Conservation (phyloP, 2,329 filamentous ascomycete species). For the Didymosphaeria variabile region DNA sequence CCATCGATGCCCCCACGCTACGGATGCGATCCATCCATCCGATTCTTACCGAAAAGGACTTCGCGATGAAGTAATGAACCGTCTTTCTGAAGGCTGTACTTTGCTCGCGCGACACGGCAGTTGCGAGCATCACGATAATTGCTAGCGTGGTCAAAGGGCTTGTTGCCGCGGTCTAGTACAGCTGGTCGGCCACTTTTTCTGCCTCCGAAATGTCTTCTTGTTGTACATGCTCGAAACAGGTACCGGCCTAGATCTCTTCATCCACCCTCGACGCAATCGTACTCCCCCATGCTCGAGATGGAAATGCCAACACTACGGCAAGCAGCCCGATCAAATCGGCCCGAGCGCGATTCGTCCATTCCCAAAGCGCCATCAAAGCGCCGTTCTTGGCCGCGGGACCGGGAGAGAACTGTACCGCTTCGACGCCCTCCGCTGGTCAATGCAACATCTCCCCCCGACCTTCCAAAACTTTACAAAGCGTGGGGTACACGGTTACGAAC, state of each 20-base stretch:
- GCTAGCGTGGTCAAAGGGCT: background rate
- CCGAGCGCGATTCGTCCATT: constrained; percentile 1
- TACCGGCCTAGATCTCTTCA: background rate
- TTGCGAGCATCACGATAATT: background rate
- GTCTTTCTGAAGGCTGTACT: background rate
- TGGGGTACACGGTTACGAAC: constrained; percentile 23
- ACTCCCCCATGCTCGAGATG: background rate
- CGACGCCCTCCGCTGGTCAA: constrained; percentile 11
- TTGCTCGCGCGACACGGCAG: constrained; percentile 2
- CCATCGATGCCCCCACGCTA: constrained; percentile 10
- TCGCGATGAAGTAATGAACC: background rate
- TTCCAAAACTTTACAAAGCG: constrained; percentile 33
- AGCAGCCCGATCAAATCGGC: background rate
- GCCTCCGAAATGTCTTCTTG: background rate
- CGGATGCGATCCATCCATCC: constrained; percentile 4
- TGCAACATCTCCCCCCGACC: constrained; percentile 24
- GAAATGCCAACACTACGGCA: background rate
- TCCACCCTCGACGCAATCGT: background rate
- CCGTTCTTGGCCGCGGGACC: constrained; percentile 22
- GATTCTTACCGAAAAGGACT: background rate
- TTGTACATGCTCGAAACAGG: background rate
- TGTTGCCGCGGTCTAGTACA: background rate
- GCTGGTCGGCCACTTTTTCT: background rate
- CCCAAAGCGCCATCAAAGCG: background rate
- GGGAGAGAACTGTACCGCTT: constrained; percentile 5